Conservation (phyloP, 371 early-diverging fungal species). For the Mortierella sp. region DNA sequence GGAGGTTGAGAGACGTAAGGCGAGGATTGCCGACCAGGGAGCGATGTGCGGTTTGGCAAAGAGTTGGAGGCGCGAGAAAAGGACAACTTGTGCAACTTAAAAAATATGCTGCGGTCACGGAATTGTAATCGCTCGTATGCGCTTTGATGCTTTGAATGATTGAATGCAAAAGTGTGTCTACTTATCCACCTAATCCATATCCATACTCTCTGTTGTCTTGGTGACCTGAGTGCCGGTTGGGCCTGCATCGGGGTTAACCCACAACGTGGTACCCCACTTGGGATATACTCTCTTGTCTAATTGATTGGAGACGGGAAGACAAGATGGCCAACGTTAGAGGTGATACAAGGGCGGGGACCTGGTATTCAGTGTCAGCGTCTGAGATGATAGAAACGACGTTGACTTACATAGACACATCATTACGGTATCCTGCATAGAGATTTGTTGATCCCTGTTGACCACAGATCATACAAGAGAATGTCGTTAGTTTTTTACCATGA, state of each 20-base stretch:
- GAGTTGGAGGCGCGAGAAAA: too few species aligned
- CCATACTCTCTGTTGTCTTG: conserved; percentile 31
- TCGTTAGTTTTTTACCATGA: neutral
- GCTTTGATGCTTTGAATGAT: too few species aligned
- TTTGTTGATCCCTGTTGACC: conserved; percentile 70
- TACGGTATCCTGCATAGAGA: conserved; percentile 93
- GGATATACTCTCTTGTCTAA: conserved; percentile 92
- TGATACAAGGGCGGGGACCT: neutral
- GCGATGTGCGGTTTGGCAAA: too few species aligned
- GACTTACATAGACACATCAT: conserved; percentile 85
- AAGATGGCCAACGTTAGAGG: neutral
- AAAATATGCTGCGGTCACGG: too few species aligned
- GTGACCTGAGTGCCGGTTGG: conserved; percentile 12
- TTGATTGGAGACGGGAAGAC: neutral
- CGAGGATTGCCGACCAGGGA: too few species aligned
- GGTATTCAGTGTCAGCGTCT: neutral
- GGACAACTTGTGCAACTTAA: too few species aligned
- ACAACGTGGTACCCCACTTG: conserved; percentile 80
- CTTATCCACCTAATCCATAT: conserved; percentile 49
- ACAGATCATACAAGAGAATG: neutral
- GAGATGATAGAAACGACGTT: neutral
- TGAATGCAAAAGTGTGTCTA: too few species aligned
- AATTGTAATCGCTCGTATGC: too few species aligned
- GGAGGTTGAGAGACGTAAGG: too few species aligned
- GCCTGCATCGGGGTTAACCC: conserved; percentile 56